A percentile compares a stretch with the other conserved stretches of the same genome.
Evolutionary conservation across 441 rosid species (phyloP).

Genomic region (Cnidoscolus chayamansa): DNA sequence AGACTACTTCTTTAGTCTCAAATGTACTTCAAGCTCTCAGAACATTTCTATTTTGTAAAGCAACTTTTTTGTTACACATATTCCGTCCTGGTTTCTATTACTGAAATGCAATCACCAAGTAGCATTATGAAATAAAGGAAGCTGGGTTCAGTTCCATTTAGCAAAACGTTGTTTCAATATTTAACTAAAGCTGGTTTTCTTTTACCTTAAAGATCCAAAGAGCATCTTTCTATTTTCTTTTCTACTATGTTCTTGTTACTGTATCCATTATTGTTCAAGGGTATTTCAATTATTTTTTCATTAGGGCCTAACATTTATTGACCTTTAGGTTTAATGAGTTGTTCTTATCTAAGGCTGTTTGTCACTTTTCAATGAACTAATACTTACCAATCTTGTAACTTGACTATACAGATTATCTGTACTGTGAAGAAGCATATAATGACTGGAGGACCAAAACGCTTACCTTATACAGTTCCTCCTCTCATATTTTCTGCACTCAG

Average conservation of each 20-base stretch:
- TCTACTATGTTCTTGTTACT: not conserved
- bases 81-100: not conserved
- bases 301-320: not conserved
- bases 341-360: not conserved
- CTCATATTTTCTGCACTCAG: conserved; percentile 73
- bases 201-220: too few relatives aligned
- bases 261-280: not conserved
- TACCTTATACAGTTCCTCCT: conserved; percentile 81
- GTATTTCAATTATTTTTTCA: not conserved
- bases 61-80: not conserved
- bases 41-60: not conserved
- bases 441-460: conserved; percentile 81
- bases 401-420: conserved; percentile 53
- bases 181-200: not conserved
- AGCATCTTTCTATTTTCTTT: not conserved
- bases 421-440: conserved; percentile 73
- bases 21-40: not conserved
- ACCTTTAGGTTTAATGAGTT: not conserved
- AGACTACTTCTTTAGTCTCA: conserved; percentile 1
- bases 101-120: not conserved
- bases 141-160: not conserved
- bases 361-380: not conserved
- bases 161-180: not conserved
- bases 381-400: not conserved
- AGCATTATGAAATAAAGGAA: not conserved